These are phyloP conservation scores for Larix sibirica DNA, from an alignment of 83 land plant genomes.

Conservation along the genomic window DNA sequence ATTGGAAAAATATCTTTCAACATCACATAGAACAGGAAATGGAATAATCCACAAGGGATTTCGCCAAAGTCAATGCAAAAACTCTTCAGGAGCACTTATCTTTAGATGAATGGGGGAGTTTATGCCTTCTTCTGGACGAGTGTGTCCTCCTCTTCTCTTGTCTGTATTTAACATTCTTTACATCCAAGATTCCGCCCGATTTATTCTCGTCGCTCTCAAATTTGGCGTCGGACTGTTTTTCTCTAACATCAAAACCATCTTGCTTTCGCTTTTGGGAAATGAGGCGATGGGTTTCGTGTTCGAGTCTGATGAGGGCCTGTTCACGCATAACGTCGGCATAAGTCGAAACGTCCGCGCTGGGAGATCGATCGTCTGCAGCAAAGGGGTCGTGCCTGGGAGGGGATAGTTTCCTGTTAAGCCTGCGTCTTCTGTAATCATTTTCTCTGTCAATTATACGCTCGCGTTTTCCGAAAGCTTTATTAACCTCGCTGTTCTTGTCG, in stretches of 20 bases:
- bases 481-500: not conserved
- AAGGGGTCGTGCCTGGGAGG: conserved; percentile 4
- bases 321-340: not conserved
- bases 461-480: not conserved
- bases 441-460: not conserved
- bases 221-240: not conserved
- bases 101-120: not conserved
- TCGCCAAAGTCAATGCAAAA: not conserved
- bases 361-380: not conserved
- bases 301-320: not conserved
- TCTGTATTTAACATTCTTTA: not conserved
- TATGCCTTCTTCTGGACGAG: not conserved
- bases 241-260: not conserved
- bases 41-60: no score
- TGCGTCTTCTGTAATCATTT: not conserved
- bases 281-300: not conserved
- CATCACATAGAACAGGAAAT: no score
- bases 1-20: no score
- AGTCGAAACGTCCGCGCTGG: not conserved
- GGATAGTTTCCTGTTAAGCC: not conserved
- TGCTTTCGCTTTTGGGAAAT: conserved; percentile 5
- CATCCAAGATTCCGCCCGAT: not conserved
- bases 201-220: not conserved
- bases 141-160: not conserved
- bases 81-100: not conserved